Base-by-base conservation (phyloP, 441 rosid genomes). In the Breynia disticha region DNA sequence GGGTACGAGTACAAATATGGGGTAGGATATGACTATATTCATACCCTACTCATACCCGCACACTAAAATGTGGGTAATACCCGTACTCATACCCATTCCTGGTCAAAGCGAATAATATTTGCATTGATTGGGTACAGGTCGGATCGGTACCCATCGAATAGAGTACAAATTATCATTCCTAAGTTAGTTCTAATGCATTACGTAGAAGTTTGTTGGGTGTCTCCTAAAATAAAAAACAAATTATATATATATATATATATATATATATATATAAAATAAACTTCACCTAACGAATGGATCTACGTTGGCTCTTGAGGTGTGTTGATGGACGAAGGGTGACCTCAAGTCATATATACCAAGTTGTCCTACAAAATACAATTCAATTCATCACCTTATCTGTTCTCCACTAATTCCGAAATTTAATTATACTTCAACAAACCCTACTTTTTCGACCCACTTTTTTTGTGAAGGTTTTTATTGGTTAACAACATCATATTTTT, bases 261-360 rank as follows among this genome's bases (percentile, higher is more conserved):
- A 51, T 16, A 50, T 9, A 39, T 24, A 1, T 1, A 19, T 20
- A 17, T 4, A 14, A 22, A 22, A 37, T 46, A 55, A 53, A 52
- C 61, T 43, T 32, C n/a, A 56, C 57, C 68, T 18, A 41, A 53
- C 53, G 8, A 16, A 15, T 22, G 24, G 8, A 11, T 19, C 13
- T 15, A 15, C 21, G 5, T 51, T 55, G 69, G 49, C 71, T 48
- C 64, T 56, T 74, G 73, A 19, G 10, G 35, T 46, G 19, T 53
- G 56, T 16, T 50, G 15, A 35, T 61, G 61, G 71, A 67, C 79
- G 13, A 61, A 20, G 15, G 15, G 42, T 50, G 62, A 59, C 42
- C 59, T 56, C 67, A 59, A 44, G 46, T 24, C 7, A 8, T 7
- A 15, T 14, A n/a, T 17, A 24, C 16, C 47, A 52, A 50, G 19